These are phyloP conservation scores for Leptodontidium sp. DNA, from an alignment of 2,329 filamentous ascomycete genomes.

Conservation along the genomic window DNA sequence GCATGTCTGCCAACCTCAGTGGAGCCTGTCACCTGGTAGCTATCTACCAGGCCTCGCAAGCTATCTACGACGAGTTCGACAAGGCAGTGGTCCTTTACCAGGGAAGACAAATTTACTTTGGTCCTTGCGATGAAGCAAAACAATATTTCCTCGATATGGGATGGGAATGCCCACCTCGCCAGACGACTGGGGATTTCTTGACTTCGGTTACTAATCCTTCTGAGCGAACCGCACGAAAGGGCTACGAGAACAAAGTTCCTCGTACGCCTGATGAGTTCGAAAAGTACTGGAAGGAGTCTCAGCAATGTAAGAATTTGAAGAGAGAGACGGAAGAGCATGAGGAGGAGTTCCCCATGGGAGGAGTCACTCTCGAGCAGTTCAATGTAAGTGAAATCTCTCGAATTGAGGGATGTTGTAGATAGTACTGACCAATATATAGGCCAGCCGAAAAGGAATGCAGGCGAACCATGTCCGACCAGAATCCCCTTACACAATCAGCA, in stretches of 20 bases:
- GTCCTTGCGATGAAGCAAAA: constrained; percentile 68
- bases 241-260: constrained; percentile 65
- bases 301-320: constrained; percentile 52
- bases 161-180: constrained; percentile 71
- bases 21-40: constrained; percentile 71
- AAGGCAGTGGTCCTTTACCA: constrained; percentile 73
- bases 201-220: constrained; percentile 75
- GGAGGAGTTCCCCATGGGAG: constrained; percentile 47
- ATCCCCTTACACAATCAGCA: constrained; percentile 87
- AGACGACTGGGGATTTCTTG: constrained; percentile 69
- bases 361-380: constrained; percentile 49
- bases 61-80: constrained; percentile 75
- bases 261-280: constrained; percentile 64
- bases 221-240: constrained; percentile 63
- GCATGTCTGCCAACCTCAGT: constrained; percentile 70
- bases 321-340: constrained; percentile 63
- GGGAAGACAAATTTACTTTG: constrained; percentile 79
- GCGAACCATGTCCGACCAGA: constrained; percentile 66
- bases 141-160: constrained; percentile 75
- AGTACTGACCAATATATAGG: constrained; percentile 32
- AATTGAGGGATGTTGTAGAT: no score
- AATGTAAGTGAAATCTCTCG: constrained; percentile 24
- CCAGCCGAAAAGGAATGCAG: constrained; percentile 45
- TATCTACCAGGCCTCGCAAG: constrained; percentile 76
- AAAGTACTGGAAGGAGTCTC: constrained; percentile 57